Percentiles rank a stretch among this genome's conserved stretches.
These are phyloP conservation scores for Solanum medicagineum DNA, from an alignment of 257 asterid species.

Conservation along the genomic window DNA sequence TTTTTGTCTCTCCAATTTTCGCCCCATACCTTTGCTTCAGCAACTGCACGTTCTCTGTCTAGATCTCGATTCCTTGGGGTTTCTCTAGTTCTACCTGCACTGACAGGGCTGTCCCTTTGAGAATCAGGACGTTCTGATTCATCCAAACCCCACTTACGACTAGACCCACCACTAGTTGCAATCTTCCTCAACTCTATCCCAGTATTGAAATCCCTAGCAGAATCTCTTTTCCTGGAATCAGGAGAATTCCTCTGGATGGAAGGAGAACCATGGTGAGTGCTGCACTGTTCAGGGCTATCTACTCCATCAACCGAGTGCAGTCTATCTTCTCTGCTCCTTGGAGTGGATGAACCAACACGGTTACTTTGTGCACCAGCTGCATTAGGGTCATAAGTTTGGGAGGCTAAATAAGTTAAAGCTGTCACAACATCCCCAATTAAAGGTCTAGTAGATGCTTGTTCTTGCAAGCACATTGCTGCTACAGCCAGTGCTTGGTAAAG, in stretches of 20 bases:
- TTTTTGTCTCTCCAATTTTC: conserved; percentile 71
- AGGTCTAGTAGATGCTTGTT: conserved; percentile 87
- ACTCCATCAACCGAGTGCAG: conserved; percentile 38
- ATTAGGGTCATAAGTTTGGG: conserved; percentile 66
- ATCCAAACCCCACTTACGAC: conserved; percentile 58
- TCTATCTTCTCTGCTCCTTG: conserved; percentile 52
- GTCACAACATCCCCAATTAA: conserved; percentile 84
- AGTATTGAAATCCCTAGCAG: conserved; percentile 19
- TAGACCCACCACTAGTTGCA: conserved; percentile 53
- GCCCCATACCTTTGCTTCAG: conserved; percentile 93
- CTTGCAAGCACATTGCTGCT: conserved; percentile 99
- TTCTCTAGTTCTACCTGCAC: conserved; percentile 54
- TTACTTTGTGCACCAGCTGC: conserved; percentile 24
- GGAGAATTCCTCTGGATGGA: conserved; percentile 64
- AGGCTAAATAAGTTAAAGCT: conserved; percentile 65
- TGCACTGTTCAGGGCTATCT: conserved; percentile 26
- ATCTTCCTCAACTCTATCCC: conserved; percentile 46
- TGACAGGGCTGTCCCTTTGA: conserved; percentile 48
- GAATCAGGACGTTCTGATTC: conserved; percentile 45
- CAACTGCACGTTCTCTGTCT: conserved; percentile 83
- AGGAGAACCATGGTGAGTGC: conserved; percentile 46
- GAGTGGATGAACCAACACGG: conserved; percentile 51
- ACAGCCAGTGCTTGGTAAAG: conserved; percentile 87
- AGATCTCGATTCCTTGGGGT: conserved; percentile 52
- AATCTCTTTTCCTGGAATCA: conserved; percentile 46